phyloP scores from a whole-genome alignment of 352 stramenopile species.

The Phytophthora cryptogea region DNA sequence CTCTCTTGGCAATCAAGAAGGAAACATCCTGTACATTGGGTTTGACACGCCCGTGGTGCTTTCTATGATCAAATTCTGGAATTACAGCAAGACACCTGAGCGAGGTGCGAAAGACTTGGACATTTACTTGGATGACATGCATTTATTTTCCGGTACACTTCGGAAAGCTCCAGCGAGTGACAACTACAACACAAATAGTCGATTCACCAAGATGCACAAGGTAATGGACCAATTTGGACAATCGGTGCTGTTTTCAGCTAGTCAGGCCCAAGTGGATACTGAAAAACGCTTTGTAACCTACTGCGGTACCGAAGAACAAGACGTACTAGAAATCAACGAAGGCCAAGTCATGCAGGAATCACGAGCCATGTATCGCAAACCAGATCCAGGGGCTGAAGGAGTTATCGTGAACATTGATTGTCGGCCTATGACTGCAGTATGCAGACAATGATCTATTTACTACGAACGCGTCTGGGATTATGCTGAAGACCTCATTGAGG shows the following conservation, averaged over 20 bases:
- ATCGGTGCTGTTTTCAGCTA: constrained; percentile 78
- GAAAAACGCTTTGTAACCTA: constrained; percentile 75
- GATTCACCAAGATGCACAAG: constrained; percentile 44
- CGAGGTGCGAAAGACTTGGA: constrained; percentile 84
- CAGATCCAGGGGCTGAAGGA: constrained; percentile 73
- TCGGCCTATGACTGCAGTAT: constrained; percentile 71
- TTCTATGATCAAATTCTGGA: constrained; percentile 90
- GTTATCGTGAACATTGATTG: constrained; percentile 72
- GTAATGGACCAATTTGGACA: constrained; percentile 78
- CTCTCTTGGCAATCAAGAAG: constrained; percentile 53
- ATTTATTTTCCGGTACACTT: constrained; percentile 71
- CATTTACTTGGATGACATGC: constrained; percentile 88
- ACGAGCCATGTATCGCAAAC: constrained; percentile 78
- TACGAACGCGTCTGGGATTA: background rate
- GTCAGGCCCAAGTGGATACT: constrained; percentile 62
- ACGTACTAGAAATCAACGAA: constrained; percentile 91
- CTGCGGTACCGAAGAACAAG: constrained; percentile 80
- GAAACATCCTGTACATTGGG: constrained; percentile 74
- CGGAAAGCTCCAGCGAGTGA: constrained; percentile 46
- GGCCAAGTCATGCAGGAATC: constrained; percentile 86
- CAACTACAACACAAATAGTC: constrained; percentile 22
- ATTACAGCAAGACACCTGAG: constrained; percentile 88
- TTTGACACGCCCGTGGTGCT: constrained; percentile 77
- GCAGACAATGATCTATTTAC: constrained; percentile 42
- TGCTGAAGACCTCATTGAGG: background rate